A percentile compares a stretch with the other conserved stretches of the same genome.
These are phyloP conservation scores for Penicillium odoratum DNA, from an alignment of 495 filamentous ascomycete genomes.

Conservation along the genomic window DNA sequence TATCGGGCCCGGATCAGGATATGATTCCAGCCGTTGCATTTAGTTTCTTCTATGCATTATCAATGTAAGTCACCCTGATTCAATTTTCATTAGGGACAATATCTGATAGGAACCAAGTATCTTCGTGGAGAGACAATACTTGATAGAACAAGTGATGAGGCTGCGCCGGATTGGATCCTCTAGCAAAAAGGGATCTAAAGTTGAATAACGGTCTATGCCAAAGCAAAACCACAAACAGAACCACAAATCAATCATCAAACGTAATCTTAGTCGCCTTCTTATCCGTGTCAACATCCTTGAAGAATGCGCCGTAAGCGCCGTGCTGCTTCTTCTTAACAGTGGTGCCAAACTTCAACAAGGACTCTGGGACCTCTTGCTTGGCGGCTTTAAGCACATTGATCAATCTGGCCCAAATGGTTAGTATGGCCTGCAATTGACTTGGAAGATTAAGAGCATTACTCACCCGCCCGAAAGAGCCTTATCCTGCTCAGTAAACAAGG, in stretches of 20 bases:
- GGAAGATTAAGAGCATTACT: conserved; percentile 35
- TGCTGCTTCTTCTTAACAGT: conserved; percentile 99
- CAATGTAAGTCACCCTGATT: conserved; percentile 56
- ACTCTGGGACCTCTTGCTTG: conserved; percentile 84
- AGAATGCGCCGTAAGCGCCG: conserved; percentile 88
- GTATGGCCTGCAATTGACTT: conserved; percentile 22
- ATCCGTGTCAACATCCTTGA: conserved; percentile 72
- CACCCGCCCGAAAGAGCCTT: conserved; percentile 83
- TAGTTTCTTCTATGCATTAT: conserved; percentile 52
- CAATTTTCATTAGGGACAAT: background rate
- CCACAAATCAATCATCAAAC: conserved; percentile 65
- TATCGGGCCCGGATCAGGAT: conserved; percentile 29
- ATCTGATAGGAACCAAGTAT: conserved; percentile 42
- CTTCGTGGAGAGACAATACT: conserved; percentile 59
- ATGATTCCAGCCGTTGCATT: conserved; percentile 51
- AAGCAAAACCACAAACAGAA: background rate
- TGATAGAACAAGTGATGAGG: conserved; percentile 49
- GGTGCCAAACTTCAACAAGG: conserved; percentile 89
- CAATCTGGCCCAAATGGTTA: conserved; percentile 47
- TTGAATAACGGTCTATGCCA: conserved; percentile 18
- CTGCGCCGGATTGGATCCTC: conserved; percentile 30
- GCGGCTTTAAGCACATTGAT: conserved; percentile 91
- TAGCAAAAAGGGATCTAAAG: conserved; percentile 20
- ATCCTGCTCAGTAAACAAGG: conserved; percentile 90
- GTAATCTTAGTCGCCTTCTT: conserved; percentile 90